Evolutionary conservation across 805 yeast genomes (phyloP), one percentile per base, ranked within the genome.

Genomic region (Lachancea sp.): DNA sequence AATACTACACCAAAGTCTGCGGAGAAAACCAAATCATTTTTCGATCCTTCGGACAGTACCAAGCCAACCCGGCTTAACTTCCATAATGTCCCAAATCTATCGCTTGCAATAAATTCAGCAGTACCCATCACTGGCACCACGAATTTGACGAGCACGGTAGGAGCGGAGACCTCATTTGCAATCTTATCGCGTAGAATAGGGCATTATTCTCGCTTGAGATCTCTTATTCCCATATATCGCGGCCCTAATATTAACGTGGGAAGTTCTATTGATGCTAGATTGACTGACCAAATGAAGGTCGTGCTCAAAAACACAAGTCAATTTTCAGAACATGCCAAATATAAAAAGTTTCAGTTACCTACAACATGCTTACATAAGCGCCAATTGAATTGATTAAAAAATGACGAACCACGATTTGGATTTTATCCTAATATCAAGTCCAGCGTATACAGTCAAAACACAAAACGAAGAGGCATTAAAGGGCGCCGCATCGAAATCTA

Each of bases 1-100:
- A 58, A 56, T 8, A 55, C 65, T 23, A 64, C 66, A 2, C 44
- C 46, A 3, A 39, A 43, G 21, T 49, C 51, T 5, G 48, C 38
- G 5, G 51, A 50, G 11, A 47, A 48, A 29, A 34, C 34, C 5
- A 55, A 52, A 4, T 45, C 50, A 28, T 45, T 48, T 36, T 46
- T 43, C 29, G 25, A 4, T 16, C 17, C 31, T 30, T 24, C 35
- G 18, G 21, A 28, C 29, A 29, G 29, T 11, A 16, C 34, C 16
- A 8, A 36, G 22, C 42, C 52, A 19, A 39, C 43, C n/a, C 47
- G 36, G 19, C 42, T 52, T 9, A 40, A 49, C 11, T 42, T 55
- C 17, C 45, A 42, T n/a, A 34, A 49, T 2, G 46, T 54, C 8
- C 57, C 61, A 3, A 34, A 40, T 4, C 34, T 53, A 8, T 43